Evolutionary conservation across 1,139 yeast species (phyloP), one percentile per base, ranked within the genome.

Genomic region (Tardiomyces digboiensis): DNA sequence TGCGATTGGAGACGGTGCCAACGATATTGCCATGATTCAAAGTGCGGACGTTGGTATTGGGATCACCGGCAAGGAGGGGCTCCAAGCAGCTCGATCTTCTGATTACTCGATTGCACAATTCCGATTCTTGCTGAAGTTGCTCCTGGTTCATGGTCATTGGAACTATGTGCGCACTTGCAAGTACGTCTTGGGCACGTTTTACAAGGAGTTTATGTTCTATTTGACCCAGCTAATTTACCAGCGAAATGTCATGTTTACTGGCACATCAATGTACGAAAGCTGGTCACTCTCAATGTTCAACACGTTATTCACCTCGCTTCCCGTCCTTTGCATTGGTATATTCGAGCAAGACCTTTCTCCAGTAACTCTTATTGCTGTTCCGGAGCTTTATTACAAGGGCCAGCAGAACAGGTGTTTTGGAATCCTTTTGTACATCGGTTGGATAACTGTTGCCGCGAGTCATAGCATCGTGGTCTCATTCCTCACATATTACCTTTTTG

Each of bases 1-100:
- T 49, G 98, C 98, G 0, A 86, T 93, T 59, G 99, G 98, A n/a
- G 99, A 91, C 66, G 99, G 99, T 54, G 98, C 99, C 1, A 91
- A 91, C 60, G 99, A 91, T 63, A 88, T 91, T 61, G 97, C 98
- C 2, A 91, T 91, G 99, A 91, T 91, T 51, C 97, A 91, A 66
- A 84, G 95, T 58, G 99, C 98, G 0, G 97, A 91, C 64, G 89
- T 91, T 46, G 99, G 99, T 19, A 80, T 91, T 49, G 98, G 98
- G 37, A 91, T 91, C 44, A 89, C 97, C 1, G 98, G 98, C 41
- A 84, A 83, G 55, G 98, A 91, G 66, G 98, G 98, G 2, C 67
- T 91, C 41, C 98, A 91, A 60, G 98, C 98, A 0, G 96, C 98
- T 0, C 71, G 98, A 54, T 76, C 96, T 0, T 82, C 97, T 0